Percentiles rank a stretch among this genome's conserved stretches.
These are phyloP conservation scores for Mycena capillaripes DNA, from an alignment of 768 basidiomycete genomes.

Conservation along the genomic window DNA sequence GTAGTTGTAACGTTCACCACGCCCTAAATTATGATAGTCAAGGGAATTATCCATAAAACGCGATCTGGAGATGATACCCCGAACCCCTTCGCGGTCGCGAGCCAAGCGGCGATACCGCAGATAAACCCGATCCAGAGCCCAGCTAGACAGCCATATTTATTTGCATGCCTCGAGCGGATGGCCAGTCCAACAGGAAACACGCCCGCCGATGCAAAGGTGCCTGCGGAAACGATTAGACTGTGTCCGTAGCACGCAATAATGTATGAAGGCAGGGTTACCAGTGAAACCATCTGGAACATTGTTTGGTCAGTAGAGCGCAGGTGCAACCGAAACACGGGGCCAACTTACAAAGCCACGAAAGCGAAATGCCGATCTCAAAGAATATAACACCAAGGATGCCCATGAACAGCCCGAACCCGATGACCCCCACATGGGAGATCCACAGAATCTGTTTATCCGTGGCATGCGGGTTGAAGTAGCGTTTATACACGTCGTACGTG, in stretches of 20 bases:
- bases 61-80: no score
- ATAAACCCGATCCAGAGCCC: conserved; percentile 29
- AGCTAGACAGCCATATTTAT: conserved; percentile 26
- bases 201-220: conserved; percentile 31
- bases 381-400: not conserved
- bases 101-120: conserved; percentile 32
- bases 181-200: conserved; percentile 33
- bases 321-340: not conserved
- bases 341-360: conserved; percentile 24
- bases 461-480: conserved; percentile 34
- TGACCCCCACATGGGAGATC: conserved; percentile 28
- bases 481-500: conserved; percentile 38
- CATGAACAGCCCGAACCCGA: conserved; percentile 24
- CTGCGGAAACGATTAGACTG: conserved; percentile 4
- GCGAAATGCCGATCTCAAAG: not conserved
- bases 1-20: conserved; percentile 24
- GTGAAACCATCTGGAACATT: conserved; percentile 12
- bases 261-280: no score
- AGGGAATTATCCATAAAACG: no score
- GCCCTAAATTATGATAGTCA: not conserved
- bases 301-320: not conserved
- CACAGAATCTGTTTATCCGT: conserved; percentile 31
- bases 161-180: conserved; percentile 23
- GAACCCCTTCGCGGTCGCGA: conserved; percentile 28
- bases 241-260: no score